Evolutionary conservation across 202 grass and related monocot genomes (phyloP), one percentile per base, ranked within the genome.

Genomic region (Zoysia matrella): DNA sequence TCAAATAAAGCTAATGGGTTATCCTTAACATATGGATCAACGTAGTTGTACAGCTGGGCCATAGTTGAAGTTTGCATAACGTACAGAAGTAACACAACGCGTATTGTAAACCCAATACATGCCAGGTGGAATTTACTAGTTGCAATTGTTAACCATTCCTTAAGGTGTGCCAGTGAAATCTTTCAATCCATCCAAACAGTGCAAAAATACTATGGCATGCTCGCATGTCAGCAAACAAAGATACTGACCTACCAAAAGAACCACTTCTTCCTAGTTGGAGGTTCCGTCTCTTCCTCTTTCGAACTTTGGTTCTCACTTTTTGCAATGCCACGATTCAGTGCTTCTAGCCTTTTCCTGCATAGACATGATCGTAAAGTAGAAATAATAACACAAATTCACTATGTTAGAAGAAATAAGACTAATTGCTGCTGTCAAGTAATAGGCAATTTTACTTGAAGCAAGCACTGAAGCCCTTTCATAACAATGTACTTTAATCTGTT

Each of bases 271-370:
- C 72, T 83, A 52, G 41, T 73, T 43, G 73, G 46, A 60, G 80
- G 16, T 67, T 71, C 18, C 75, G 78, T 58, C 43, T 4, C 57
- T 77, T 82, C 82, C 52, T 2, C 69, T 30, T 40, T 42, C 52
- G 86, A 69, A 81, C 75, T 81, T 84, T 78, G 81, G 66, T 82
- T 76, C 56, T 76, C 82, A 67, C 84, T 83, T 93, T 86, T 93
- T 77, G 14, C 53, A 51, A 93, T 88, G 15, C 84, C 94, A 71
- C n/a, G 52, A 75, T 91, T 97, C 60, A 97, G 67, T 4, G 94
- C 88, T 78, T 91, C 91, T 49, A 93, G 67, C 62, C 91, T 87
- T 85, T 93, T 93, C 66, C 94, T 97, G 69, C 40, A 83, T n/a
- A 82, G 42, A 73, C 1, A 50, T 58, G 12, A 81, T 18, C 54